Evolutionary conservation across 2,329 filamentous ascomycete genomes (phyloP).

Genomic region (Pyricularia pennisetigena): DNA sequence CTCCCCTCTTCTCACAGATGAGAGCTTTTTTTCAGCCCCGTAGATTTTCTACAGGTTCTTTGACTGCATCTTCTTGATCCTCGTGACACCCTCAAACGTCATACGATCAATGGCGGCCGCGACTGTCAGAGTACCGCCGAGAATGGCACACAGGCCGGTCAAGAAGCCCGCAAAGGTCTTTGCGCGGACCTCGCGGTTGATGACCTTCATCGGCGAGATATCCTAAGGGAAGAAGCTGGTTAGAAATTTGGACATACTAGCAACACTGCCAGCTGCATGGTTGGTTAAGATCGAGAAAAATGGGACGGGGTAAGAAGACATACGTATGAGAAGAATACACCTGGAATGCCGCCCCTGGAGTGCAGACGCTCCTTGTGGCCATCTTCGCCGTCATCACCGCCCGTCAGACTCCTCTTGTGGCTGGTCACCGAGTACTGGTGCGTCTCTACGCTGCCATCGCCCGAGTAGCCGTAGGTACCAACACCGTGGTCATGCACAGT

Average conservation of each 20-base stretch:
- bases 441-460: conserved; percentile 81
- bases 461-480: conserved; percentile 55
- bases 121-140: conserved; percentile 91
- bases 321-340: conserved; percentile 97
- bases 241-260: neutral
- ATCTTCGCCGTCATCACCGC: conserved; percentile 75
- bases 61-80: conserved; percentile 75
- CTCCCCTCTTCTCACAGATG: neutral
- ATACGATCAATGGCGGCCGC: conserved; percentile 87
- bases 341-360: conserved; percentile 83
- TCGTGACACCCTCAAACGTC: conserved; percentile 76
- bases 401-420: conserved; percentile 79
- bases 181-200: conserved; percentile 83
- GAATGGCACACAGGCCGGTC: conserved; percentile 86
- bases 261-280: neutral
- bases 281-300: neutral
- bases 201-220: conserved; percentile 98
- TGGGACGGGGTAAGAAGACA: conserved; percentile 22
- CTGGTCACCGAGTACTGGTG: conserved; percentile 98
- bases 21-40: neutral
- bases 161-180: conserved; percentile 89
- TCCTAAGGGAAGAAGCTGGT: conserved; percentile 45
- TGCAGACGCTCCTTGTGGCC: conserved; percentile 90
- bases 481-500: conserved; percentile 32
- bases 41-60: conserved; percentile 43